Evolutionary conservation across 2,329 filamentous ascomycete genomes (phyloP).

Genomic region (Fonsecaea multimorphosa): DNA sequence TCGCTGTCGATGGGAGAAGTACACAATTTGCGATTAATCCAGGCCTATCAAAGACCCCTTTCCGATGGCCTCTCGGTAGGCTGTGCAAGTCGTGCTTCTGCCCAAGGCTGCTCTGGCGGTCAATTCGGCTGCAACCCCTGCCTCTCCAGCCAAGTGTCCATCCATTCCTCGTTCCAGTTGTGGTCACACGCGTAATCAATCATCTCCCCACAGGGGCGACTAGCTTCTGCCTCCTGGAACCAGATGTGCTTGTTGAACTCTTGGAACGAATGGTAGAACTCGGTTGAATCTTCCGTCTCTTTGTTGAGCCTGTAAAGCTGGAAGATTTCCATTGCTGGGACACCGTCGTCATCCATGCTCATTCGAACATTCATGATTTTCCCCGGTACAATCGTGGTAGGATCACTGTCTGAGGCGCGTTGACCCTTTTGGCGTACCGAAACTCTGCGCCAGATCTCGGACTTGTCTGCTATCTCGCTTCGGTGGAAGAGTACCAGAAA

Average conservation of each 20-base stretch:
- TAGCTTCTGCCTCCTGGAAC: slow-evolving; percentile 1
- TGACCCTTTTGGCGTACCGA: background rate
- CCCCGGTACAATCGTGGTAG: background rate
- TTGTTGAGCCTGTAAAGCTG: background rate
- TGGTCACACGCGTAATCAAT: background rate
- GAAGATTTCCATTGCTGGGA: background rate
- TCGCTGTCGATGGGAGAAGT: background rate
- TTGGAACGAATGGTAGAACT: background rate
- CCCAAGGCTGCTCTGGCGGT: no score
- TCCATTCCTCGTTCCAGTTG: background rate
- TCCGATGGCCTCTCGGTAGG: background rate
- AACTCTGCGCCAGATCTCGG: background rate
- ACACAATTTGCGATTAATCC: background rate
- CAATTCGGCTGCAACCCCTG: no score
- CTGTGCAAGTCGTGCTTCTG: no score
- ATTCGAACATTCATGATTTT: background rate
- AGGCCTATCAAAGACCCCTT: background rate
- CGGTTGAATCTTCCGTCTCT: slow-evolving; percentile 1
- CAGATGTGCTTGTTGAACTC: background rate
- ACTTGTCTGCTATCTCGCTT: background rate
- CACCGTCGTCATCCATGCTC: background rate
- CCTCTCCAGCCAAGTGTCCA: background rate
- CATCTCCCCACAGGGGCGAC: background rate
- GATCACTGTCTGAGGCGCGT: background rate
- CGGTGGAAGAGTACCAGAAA: background rate